Evolutionary conservation across 2,329 filamentous ascomycete genomes (phyloP), one percentile per base, ranked within the genome.

Genomic region (Dothideomycetidae sp.): DNA sequence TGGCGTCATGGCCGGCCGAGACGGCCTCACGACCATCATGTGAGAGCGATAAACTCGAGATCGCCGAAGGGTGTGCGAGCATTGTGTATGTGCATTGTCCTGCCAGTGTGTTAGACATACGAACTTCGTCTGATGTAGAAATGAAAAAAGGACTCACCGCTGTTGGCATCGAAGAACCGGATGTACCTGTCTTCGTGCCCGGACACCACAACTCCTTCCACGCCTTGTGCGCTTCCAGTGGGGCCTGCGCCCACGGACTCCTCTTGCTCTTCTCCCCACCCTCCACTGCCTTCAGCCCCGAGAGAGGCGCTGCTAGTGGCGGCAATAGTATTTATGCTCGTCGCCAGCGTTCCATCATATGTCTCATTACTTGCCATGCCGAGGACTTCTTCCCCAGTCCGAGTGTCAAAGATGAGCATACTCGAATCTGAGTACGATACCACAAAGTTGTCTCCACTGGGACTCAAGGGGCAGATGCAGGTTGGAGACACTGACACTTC

Each of bases 51-150:
- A 98, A 70, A 16, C 82, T 80, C 1, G 90, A 92, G 47, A 98
- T 94, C 40, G 90, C 79, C 3, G 86, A 81, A 1, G 90, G 85
- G 51, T 98, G 90, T 4, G 90, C 90, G 42, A 96, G 75, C 90
- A 98, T 98, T 52, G 81, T 92, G 61, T 98, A 98, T 46, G 90
- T 96, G 63, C 86, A 94, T 84, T 98, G 90, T 40, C 90, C 90
- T 96, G 47, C 12, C 7, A 15, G 17, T 9, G 13, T 35, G 21
- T n/a, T n/a, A n/a, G n/a, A n/a, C n/a, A n/a, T n/a, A n/a, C n/a
- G n/a, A n/a, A n/a, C n/a, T n/a, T n/a, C n/a, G n/a, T n/a, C n/a
- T n/a, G n/a, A n/a, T n/a, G n/a, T n/a, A 29, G n/a, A 11, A 10
- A 10, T 33, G 29, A n/a, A n/a, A n/a, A 21, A 15, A 10, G 26